A percentile compares a stretch with the other conserved stretches of the same genome.
Conservation (phyloP, 2,329 filamentous ascomycete genomes). For the Colletotrichum karsti region DNA sequence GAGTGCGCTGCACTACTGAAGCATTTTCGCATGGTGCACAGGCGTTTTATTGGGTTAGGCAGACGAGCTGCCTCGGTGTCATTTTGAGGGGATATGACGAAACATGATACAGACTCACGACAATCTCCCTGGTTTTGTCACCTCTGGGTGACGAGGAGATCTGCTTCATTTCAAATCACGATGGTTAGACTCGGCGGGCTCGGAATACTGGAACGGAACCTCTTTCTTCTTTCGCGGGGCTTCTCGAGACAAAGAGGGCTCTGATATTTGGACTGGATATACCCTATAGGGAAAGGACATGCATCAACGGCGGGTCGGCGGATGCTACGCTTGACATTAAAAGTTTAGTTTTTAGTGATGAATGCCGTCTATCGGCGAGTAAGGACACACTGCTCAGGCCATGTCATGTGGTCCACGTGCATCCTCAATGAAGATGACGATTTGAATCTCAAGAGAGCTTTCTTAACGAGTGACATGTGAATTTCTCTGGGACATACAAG, state of each 20-base stretch:
- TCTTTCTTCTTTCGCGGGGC: background rate
- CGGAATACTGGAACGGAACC: slow-evolving; percentile 6
- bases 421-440: slow-evolving; percentile 1
- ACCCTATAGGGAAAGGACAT: slow-evolving; percentile 15
- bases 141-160: background rate
- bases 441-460: background rate
- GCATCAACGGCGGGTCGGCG: slow-evolving; percentile 17
- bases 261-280: slow-evolving; percentile 25
- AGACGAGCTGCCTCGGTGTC: slow-evolving; percentile 6
- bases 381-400: background rate
- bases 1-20: slow-evolving; percentile 14
- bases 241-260: background rate
- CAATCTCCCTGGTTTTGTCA: background rate
- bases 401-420: too few species aligned
- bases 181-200: slow-evolving; percentile 5
- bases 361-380: background rate
- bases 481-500: too few species aligned
- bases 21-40: slow-evolving; percentile 21
- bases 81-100: slow-evolving; percentile 10
- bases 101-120: slow-evolving; percentile 8
- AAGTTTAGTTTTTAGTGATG: slow-evolving; percentile 6
- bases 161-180: slow-evolving; percentile 5
- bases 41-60: slow-evolving; percentile 22
- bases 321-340: slow-evolving; percentile 3
- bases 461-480: too few species aligned